phyloP scores from a whole-genome alignment of 2,329 filamentous ascomycete species.

The Fusarium musae region DNA sequence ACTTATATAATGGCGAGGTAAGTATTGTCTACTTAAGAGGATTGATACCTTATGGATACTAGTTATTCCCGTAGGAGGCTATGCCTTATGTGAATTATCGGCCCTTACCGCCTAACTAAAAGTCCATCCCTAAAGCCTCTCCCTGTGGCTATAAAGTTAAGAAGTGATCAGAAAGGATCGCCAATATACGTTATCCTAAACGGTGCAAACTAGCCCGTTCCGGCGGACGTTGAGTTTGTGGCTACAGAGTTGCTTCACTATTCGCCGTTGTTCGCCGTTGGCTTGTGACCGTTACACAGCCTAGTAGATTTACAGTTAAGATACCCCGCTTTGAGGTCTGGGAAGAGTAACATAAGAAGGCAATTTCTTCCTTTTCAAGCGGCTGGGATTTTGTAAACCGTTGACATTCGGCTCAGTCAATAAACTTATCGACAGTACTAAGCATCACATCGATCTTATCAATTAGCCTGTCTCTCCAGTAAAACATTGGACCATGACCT shows the following conservation, averaged over 20 bases:
- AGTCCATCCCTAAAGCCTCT: background rate
- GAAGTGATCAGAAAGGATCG: background rate
- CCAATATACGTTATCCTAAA: background rate
- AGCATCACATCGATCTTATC: background rate
- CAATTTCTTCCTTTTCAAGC: accelerated
- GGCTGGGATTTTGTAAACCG: accelerated
- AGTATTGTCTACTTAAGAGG: too few species aligned
- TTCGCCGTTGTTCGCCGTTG: background rate
- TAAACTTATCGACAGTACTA: background rate
- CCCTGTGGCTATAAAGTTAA: background rate
- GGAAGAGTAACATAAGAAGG: background rate
- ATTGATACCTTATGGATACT: too few species aligned
- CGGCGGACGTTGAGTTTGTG: background rate
- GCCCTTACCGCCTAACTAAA: too few species aligned
- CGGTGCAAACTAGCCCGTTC: background rate
- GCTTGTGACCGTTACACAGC: background rate
- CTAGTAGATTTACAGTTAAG: background rate
- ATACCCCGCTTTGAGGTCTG: background rate
- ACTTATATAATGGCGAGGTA: too few species aligned
- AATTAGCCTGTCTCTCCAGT: accelerated
- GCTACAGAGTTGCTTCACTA: background rate
- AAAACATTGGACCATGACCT: background rate
- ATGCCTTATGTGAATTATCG: too few species aligned
- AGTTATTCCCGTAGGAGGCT: too few species aligned
- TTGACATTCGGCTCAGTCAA: background rate